Conservation (phyloP, 2,329 filamentous ascomycete genomes). For the Paracoccidioides brasiliensis region DNA sequence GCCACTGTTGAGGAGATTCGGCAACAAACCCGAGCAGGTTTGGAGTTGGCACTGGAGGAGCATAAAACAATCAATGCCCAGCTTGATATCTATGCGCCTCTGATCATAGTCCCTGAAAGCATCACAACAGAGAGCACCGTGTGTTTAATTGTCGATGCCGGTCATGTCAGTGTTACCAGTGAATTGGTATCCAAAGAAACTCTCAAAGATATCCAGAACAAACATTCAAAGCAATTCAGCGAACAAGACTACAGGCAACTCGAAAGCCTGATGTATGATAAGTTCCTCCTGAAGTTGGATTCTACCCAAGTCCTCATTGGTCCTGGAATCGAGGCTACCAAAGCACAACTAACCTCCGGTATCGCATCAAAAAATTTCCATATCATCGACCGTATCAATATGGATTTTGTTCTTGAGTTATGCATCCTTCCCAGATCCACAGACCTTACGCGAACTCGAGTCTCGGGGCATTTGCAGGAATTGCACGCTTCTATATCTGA, state of each 20-base stretch:
- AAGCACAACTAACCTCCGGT: conserved; percentile 59
- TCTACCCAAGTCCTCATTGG: conserved; percentile 94
- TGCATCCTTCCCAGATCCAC: conserved; percentile 95
- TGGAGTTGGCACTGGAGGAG: conserved; percentile 92
- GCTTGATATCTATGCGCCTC: conserved; percentile 82
- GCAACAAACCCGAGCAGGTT: conserved; percentile 86
- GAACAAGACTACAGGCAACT: conserved; percentile 80
- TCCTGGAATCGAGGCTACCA: conserved; percentile 80
- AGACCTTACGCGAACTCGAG: conserved; percentile 78
- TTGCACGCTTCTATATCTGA: conserved; percentile 88
- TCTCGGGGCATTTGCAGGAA: conserved; percentile 84
- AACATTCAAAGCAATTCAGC: conserved; percentile 75
- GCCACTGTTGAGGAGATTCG: conserved; percentile 90
- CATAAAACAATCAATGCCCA: conserved; percentile 98
- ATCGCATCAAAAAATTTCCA: conserved; percentile 62
- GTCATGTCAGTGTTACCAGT: conserved; percentile 88
- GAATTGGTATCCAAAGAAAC: conserved; percentile 88
- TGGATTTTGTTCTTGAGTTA: conserved; percentile 90
- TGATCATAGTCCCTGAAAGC: conserved; percentile 92
- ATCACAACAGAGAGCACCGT: conserved; percentile 69
- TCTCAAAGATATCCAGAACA: conserved; percentile 76
- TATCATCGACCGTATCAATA: conserved; percentile 91
- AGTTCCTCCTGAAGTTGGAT: conserved; percentile 81
- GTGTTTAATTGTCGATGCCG: conserved; percentile 89
- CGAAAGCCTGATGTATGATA: conserved; percentile 94